phyloP scores from a whole-genome alignment of 2,329 filamentous ascomycete species.

The Hypoxylon sp. region DNA sequence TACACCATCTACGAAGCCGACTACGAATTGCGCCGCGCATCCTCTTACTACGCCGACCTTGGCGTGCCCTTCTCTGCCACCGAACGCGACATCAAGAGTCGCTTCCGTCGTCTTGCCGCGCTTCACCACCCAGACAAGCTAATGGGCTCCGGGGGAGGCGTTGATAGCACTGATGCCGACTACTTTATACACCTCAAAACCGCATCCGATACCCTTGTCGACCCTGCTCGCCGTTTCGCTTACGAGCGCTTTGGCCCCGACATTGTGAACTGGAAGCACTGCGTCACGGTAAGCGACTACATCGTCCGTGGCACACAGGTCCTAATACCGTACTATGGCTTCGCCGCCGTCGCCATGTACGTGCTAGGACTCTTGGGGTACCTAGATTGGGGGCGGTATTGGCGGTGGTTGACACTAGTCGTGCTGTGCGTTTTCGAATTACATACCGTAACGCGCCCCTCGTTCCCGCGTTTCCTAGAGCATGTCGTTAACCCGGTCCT shows the following conservation, averaged over 20 bases:
- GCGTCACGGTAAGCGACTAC: slow-evolving; percentile 79
- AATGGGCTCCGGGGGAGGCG: slow-evolving; percentile 49
- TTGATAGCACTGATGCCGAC: slow-evolving; percentile 55
- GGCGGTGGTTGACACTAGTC: slow-evolving; percentile 73
- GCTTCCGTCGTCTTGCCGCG: slow-evolving; percentile 82
- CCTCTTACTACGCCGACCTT: slow-evolving; percentile 85
- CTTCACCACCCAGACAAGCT: slow-evolving; percentile 89
- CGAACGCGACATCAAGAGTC: slow-evolving; percentile 84
- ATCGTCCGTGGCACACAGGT: slow-evolving; percentile 74
- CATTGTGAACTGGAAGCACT: slow-evolving; percentile 75
- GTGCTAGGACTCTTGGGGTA: slow-evolving; percentile 75
- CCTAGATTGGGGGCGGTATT: slow-evolving; percentile 76
- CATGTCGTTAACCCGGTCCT: slow-evolving; percentile 62
- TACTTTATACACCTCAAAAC: slow-evolving; percentile 87
- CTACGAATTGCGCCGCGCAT: slow-evolving; percentile 78
- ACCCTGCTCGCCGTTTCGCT: slow-evolving; percentile 83
- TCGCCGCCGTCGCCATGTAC: slow-evolving; percentile 71
- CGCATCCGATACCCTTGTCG: slow-evolving; percentile 85
- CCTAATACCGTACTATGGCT: slow-evolving; percentile 73
- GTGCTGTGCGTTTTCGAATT: slow-evolving; percentile 70
- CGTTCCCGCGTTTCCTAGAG: slow-evolving; percentile 63
- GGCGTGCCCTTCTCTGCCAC: slow-evolving; percentile 77
- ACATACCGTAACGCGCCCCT: slow-evolving; percentile 68
- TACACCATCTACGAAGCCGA: slow-evolving; percentile 96
- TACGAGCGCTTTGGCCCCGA: slow-evolving; percentile 91